A percentile compares a stretch with the other conserved stretches of the same genome.
Conservation (phyloP, 2,329 filamentous ascomycete genomes). For the Talaromyces sp. region DNA sequence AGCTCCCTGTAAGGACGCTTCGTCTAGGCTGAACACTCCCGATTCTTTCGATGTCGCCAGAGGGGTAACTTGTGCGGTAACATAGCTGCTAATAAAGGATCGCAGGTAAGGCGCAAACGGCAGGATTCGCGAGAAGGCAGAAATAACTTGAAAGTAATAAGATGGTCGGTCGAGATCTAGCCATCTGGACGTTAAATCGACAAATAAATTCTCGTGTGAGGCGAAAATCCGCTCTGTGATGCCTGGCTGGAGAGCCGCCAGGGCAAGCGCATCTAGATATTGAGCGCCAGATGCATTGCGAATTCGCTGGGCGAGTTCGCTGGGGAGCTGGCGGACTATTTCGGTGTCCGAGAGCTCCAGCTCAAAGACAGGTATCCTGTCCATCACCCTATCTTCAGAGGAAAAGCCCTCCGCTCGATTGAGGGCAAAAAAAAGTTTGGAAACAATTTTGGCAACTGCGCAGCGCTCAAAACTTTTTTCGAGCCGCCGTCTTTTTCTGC, state of each 20-base stretch:
- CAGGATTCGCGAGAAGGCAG: constrained; percentile 72
- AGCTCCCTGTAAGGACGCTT: constrained; percentile 36
- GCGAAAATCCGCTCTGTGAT: constrained; percentile 69
- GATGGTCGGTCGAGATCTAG: constrained; percentile 36
- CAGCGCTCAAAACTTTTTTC: constrained; percentile 17
- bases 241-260: constrained; percentile 62
- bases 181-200: constrained; percentile 82
- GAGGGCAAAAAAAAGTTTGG: constrained; percentile 20
- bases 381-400: constrained; percentile 30
- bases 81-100: constrained; percentile 59
- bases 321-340: constrained; percentile 57
- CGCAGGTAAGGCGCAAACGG: constrained; percentile 77
- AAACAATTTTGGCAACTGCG: constrained; percentile 7
- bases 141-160: constrained; percentile 47
- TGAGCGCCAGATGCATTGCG: constrained; percentile 57
- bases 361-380: constrained; percentile 34
- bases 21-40: constrained; percentile 28
- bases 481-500: constrained; percentile 26
- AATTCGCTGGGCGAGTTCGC: constrained; percentile 64
- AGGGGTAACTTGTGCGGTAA: constrained; percentile 27
- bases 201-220: constrained; percentile 68
- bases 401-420: constrained; percentile 26
- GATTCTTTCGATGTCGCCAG: constrained; percentile 24
- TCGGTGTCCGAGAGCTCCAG: constrained; percentile 50
- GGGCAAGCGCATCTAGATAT: constrained; percentile 67